These are phyloP conservation scores for Trichosporon sp. DNA, from an alignment of 1,284 basidiomycete genomes.

Conservation along the genomic window DNA sequence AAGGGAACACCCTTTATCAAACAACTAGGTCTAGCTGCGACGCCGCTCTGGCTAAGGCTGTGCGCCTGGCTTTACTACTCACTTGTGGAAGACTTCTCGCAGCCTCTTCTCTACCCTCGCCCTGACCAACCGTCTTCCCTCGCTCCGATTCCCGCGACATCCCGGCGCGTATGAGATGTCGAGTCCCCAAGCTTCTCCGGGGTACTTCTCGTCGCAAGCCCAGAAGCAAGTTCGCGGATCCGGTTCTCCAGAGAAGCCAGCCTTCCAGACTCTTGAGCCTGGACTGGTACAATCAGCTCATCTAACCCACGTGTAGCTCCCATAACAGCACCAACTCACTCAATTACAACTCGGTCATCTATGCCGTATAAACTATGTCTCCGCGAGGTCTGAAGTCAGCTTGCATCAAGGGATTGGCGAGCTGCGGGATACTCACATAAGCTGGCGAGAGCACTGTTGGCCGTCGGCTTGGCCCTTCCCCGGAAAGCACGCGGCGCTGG, in stretches of 20 bases:
- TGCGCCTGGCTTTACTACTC: constrained; percentile 51
- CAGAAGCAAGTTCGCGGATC: constrained; percentile 55
- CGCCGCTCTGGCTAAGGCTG: no score
- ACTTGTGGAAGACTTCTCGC: constrained; percentile 82
- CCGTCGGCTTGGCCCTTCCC: constrained; percentile 37
- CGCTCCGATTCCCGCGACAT: constrained; percentile 59
- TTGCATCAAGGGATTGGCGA: neutral
- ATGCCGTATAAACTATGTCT: constrained; percentile 58
- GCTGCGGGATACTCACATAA: constrained; percentile 38
- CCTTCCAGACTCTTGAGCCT: constrained; percentile 57
- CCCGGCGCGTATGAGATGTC: constrained; percentile 41
- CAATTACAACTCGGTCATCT: constrained; percentile 57
- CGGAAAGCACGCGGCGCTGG: neutral
- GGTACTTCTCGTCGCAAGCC: constrained; percentile 26
- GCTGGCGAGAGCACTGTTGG: constrained; percentile 45
- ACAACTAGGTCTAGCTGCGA: no score
- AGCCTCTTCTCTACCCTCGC: constrained; percentile 69
- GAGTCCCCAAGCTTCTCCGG: constrained; percentile 49
- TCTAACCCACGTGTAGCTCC: neutral
- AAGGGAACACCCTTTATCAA: neutral
- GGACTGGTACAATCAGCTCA: constrained; percentile 38
- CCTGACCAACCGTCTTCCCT: constrained; percentile 71
- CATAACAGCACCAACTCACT: constrained; percentile 39
- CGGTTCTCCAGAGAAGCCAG: constrained; percentile 58
- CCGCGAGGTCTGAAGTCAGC: constrained; percentile 45